Evolutionary conservation across 2,329 filamentous ascomycete species (phyloP).

Genomic region (Aspergillus unguis): DNA sequence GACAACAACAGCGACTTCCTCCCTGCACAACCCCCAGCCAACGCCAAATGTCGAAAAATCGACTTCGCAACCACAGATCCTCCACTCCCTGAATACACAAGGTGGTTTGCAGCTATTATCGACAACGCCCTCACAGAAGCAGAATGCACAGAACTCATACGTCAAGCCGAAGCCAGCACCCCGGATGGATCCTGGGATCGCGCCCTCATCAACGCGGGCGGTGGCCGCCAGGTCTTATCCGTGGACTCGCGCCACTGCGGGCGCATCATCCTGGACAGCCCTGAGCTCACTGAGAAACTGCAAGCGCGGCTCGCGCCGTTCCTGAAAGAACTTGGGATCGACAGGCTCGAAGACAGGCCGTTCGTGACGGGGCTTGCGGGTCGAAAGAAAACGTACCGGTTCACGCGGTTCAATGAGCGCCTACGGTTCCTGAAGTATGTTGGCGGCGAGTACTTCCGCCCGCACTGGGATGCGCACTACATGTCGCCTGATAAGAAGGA

Average conservation of each 20-base stretch:
- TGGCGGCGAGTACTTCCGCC: slow-evolving; percentile 68
- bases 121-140: slow-evolving; percentile 60
- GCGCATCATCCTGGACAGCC: slow-evolving; percentile 72
- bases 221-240: slow-evolving; percentile 57
- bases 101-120: slow-evolving; percentile 58
- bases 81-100: slow-evolving; percentile 52
- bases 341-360: slow-evolving; percentile 37
- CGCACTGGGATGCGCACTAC: slow-evolving; percentile 67
- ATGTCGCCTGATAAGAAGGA: slow-evolving; percentile 53
- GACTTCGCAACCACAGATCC: slow-evolving; percentile 50
- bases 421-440: slow-evolving; percentile 73
- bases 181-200: slow-evolving; percentile 55
- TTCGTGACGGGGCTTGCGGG: slow-evolving; percentile 45
- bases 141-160: slow-evolving; percentile 61
- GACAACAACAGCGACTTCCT: slow-evolving; percentile 24
- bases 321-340: slow-evolving; percentile 48
- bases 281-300: slow-evolving; percentile 59
- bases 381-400: slow-evolving; percentile 36
- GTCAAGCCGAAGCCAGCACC: slow-evolving; percentile 48
- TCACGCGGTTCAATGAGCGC: slow-evolving; percentile 62
- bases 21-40: slow-evolving; percentile 35
- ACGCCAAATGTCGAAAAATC: slow-evolving; percentile 49
- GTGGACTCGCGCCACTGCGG: slow-evolving; percentile 65
- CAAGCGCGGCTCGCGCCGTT: slow-evolving; percentile 55
- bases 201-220: slow-evolving; percentile 66